phyloP scores from a whole-genome alignment of 257 asterid genomes.

The Fraxinus excelsior region DNA sequence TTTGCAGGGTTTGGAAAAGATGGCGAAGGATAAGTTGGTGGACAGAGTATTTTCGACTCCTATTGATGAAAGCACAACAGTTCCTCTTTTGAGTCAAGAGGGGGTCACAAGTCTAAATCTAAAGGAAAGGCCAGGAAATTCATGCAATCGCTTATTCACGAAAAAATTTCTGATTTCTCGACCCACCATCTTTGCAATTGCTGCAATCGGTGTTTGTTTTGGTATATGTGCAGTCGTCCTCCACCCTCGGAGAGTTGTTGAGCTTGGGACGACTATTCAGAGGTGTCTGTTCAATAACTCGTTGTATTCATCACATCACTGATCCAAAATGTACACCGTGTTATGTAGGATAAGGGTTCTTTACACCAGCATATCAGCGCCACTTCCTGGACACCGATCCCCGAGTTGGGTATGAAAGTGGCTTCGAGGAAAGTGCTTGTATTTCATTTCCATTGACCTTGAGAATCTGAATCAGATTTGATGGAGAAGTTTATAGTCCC shows the following conservation, averaged over 20 bases:
- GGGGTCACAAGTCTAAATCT: slow-evolving; percentile 47
- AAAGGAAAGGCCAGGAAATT: slow-evolving; percentile 39
- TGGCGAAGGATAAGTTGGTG: slow-evolving; percentile 26
- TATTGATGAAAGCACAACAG: slow-evolving; percentile 31
- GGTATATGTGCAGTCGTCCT: slow-evolving; percentile 67
- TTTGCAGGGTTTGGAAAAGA: slow-evolving; percentile 42
- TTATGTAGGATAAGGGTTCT: neutral
- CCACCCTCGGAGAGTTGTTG: slow-evolving; percentile 64
- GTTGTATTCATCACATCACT: neutral
- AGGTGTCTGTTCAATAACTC: slow-evolving; percentile 58
- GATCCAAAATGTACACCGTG: neutral
- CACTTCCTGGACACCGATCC: neutral
- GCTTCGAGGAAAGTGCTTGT: neutral
- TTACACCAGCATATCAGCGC: neutral
- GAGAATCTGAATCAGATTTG: neutral
- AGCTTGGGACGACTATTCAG: slow-evolving; percentile 58
- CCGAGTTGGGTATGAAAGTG: neutral
- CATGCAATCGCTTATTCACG: slow-evolving; percentile 37
- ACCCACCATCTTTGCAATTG: slow-evolving; percentile 39
- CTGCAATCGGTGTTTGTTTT: slow-evolving; percentile 61
- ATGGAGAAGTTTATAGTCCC: neutral
- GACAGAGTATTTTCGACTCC: slow-evolving; percentile 20
- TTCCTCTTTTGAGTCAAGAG: slow-evolving; percentile 61
- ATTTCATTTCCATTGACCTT: neutral
- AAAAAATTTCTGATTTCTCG: slow-evolving; percentile 44